Evolutionary conservation across 2,329 filamentous ascomycete species (phyloP).

Genomic region (Grosmannia huntii): DNA sequence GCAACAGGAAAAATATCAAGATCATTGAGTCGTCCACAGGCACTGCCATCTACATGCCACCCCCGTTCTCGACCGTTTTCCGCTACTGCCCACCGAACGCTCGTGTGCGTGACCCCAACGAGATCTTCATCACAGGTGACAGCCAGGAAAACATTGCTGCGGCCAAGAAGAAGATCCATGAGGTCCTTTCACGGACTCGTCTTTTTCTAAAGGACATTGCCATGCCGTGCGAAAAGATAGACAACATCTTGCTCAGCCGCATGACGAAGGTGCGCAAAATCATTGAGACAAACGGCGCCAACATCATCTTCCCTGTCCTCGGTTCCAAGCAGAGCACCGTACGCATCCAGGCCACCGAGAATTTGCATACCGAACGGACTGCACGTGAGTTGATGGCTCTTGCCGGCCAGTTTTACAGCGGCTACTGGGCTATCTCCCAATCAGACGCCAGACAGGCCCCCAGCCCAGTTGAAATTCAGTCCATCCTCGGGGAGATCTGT

Average conservation of each 20-base stretch:
- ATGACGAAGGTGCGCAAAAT: constrained; percentile 97
- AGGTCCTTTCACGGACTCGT: constrained; percentile 68
- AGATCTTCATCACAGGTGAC: constrained; percentile 93
- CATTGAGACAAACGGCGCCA: constrained; percentile 90
- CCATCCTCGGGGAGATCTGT: constrained; percentile 92
- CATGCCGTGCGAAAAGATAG: constrained; percentile 83
- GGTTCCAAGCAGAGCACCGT: constrained; percentile 76
- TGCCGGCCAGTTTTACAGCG: constrained; percentile 94
- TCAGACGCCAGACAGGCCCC: constrained; percentile 51
- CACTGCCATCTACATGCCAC: constrained; percentile 96
- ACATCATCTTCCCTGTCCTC: constrained; percentile 80
- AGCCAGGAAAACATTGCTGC: constrained; percentile 70
- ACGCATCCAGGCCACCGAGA: constrained; percentile 84
- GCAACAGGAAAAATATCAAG: constrained; percentile 95
- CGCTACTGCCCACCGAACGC: constrained; percentile 79
- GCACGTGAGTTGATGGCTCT: constrained; percentile 92
- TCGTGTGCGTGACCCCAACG: constrained; percentile 67
- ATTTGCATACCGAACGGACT: constrained; percentile 86
- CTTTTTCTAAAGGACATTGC: constrained; percentile 85
- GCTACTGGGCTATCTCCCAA: constrained; percentile 87
- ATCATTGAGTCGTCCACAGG: constrained; percentile 90
- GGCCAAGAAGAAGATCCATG: constrained; percentile 84
- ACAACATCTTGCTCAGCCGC: constrained; percentile 80
- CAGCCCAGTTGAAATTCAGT: constrained; percentile 60
- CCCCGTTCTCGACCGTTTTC: constrained; percentile 83